phyloP scores from a whole-genome alignment of 768 basidiomycete species.

The Phanerochaete carnosa region DNA sequence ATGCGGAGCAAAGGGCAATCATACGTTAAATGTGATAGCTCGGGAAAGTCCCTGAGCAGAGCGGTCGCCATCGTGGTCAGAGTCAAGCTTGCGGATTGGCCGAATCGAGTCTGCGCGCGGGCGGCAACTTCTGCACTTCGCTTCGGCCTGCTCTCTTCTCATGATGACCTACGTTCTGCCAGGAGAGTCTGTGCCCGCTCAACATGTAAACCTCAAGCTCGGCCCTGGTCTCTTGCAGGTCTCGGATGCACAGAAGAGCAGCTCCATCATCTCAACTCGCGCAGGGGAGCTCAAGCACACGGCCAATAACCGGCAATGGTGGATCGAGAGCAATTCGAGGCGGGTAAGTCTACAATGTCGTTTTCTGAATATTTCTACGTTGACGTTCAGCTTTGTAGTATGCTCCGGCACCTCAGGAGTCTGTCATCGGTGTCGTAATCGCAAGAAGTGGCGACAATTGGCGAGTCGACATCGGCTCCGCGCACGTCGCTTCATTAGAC shows the following conservation, averaged over 20 bases:
- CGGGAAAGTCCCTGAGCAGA: slow-evolving; percentile 59
- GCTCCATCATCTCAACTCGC: slow-evolving; percentile 55
- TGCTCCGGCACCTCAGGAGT: slow-evolving; percentile 84
- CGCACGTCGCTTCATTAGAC: slow-evolving; percentile 83
- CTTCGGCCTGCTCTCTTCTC: slow-evolving; percentile 8
- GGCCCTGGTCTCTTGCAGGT: slow-evolving; percentile 77
- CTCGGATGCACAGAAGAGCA: slow-evolving; percentile 27
- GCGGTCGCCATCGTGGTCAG: slow-evolving; percentile 19
- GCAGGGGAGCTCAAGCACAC: slow-evolving; percentile 71
- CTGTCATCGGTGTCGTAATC: slow-evolving; percentile 79
- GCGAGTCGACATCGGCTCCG: slow-evolving; percentile 90
- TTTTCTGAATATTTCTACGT: background rate
- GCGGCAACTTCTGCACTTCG: background rate
- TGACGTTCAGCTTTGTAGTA: slow-evolving; percentile 53
- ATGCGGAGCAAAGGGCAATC: background rate
- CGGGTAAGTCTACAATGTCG: slow-evolving; percentile 55
- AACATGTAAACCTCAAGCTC: slow-evolving; percentile 78
- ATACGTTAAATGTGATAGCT: slow-evolving; percentile 72
- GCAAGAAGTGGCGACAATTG: slow-evolving; percentile 86
- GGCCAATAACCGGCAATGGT: slow-evolving; percentile 73
- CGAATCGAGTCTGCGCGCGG: background rate
- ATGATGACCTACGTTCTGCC: slow-evolving; percentile 70
- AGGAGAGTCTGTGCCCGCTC: slow-evolving; percentile 72
- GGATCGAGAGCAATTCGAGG: slow-evolving; percentile 84
- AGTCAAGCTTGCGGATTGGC: background rate